phyloP scores from a whole-genome alignment of 2,329 filamentous ascomycete species.

The Ceratocystis lukuohia region DNA sequence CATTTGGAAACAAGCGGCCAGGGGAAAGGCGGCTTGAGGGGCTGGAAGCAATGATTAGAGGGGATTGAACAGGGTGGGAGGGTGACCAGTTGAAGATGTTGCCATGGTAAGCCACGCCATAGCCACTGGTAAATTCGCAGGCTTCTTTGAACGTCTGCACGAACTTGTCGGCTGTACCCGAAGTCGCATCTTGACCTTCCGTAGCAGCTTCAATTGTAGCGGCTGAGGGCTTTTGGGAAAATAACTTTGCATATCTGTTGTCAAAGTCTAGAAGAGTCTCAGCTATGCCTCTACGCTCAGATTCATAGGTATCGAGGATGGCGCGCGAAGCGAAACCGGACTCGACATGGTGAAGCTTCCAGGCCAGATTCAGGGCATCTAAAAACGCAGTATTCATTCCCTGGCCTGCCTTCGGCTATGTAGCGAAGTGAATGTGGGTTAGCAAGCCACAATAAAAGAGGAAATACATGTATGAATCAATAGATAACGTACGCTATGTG shows the following conservation, averaged over 20 bases:
- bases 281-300: slow-evolving; percentile 71
- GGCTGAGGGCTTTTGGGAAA: slow-evolving; percentile 64
- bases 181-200: slow-evolving; percentile 22
- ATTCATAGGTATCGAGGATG: slow-evolving; percentile 72
- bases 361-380: slow-evolving; percentile 78
- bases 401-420: slow-evolving; percentile 60
- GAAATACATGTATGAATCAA: background rate
- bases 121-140: slow-evolving; percentile 86
- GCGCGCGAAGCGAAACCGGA: slow-evolving; percentile 62
- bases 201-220: slow-evolving; percentile 59
- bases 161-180: slow-evolving; percentile 49
- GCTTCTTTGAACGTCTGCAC: slow-evolving; percentile 80
- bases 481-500: slow-evolving; percentile 47
- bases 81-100: slow-evolving; percentile 77
- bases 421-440: slow-evolving; percentile 19
- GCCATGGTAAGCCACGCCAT: slow-evolving; percentile 72
- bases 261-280: slow-evolving; percentile 78
- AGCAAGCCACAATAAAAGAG: slow-evolving; percentile 26
- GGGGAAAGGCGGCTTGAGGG: slow-evolving; percentile 48
- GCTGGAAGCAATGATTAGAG: slow-evolving; percentile 50
- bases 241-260: slow-evolving; percentile 77
- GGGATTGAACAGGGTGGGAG: slow-evolving; percentile 55
- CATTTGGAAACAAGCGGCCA: slow-evolving; percentile 62
- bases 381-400: slow-evolving; percentile 72
- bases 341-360: slow-evolving; percentile 91